Percentiles rank a stretch among this genome's conserved stretches.
Conservation (phyloP, 345 rosid genomes). For the Hypericum perforatum region DNA sequence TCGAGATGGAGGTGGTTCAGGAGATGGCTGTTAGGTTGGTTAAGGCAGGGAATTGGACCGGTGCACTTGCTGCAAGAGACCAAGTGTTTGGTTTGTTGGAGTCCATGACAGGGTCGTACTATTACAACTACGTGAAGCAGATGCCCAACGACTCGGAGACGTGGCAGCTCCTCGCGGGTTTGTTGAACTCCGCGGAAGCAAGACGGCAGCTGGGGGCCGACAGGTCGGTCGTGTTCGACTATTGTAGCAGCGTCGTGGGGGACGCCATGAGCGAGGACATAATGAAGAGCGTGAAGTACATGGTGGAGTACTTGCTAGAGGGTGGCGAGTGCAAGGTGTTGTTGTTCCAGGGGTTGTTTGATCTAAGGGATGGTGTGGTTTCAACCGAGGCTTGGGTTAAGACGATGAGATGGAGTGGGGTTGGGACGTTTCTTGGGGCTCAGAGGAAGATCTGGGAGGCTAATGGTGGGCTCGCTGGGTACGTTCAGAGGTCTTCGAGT, state of each 20-base stretch:
- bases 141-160: not conserved
- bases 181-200: not conserved
- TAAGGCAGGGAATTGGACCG: not conserved
- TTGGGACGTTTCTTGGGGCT: conserved; percentile 1
- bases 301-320: too few relatives aligned
- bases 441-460: conserved; percentile 12
- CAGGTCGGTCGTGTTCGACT: not conserved
- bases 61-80: not conserved
- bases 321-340: too few relatives aligned
- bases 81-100: not conserved
- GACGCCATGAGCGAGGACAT: conserved; percentile 7
- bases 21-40: not conserved
- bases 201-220: conserved; percentile 2
- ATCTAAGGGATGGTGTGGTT: too few relatives aligned
- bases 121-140: not conserved
- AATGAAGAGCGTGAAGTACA: conserved; percentile 10
- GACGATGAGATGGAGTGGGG: conserved; percentile 10
- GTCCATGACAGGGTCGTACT: not conserved
- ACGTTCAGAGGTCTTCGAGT: conserved; percentile 6
- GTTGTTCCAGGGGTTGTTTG: too few relatives aligned
- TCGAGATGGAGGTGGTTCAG: not conserved
- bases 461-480: conserved; percentile 8
- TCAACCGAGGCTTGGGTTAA: conserved; percentile 1
- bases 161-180: too few relatives aligned
- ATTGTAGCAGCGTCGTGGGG: conserved; percentile 4